Conservation (phyloP, 371 early-diverging fungal genomes). For the Smittium mucronatum region DNA sequence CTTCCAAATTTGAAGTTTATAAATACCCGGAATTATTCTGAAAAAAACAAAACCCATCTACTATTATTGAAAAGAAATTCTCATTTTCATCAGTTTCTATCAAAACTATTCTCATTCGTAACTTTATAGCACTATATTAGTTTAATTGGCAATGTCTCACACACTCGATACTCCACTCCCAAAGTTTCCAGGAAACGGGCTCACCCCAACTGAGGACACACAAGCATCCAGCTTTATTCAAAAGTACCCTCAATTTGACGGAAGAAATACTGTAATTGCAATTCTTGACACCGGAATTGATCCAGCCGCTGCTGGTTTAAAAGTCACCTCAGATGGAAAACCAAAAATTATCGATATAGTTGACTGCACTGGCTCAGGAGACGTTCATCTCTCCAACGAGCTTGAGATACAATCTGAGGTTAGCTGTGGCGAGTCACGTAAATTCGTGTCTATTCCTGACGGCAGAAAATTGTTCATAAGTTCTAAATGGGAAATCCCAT, state of each 20-base stretch:
- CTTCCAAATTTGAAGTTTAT: no score
- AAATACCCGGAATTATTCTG: no score
- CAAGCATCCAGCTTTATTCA: constrained; percentile 68
- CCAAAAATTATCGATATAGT: constrained; percentile 83
- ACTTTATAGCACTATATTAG: no score
- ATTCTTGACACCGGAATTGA: constrained; percentile 89
- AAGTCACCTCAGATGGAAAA: constrained; percentile 70
- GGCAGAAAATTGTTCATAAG: constrained; percentile 62
- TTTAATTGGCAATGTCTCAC: no score
- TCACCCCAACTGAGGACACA: constrained; percentile 60
- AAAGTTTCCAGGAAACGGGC: constrained; percentile 52
- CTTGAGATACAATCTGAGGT: background rate
- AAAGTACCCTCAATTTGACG: constrained; percentile 76
- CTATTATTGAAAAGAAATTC: no score
- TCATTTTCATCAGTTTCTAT: no score
- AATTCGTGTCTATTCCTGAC: constrained; percentile 46
- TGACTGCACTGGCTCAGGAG: constrained; percentile 77
- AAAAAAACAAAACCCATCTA: no score
- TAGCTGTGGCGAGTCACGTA: background rate
- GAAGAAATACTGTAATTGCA: constrained; percentile 77
- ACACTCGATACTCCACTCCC: constrained; percentile 31
- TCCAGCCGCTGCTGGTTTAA: constrained; percentile 76
- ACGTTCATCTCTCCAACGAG: constrained; percentile 11
- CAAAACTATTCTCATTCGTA: no score
- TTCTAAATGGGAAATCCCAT: constrained; percentile 58